phyloP scores from a whole-genome alignment of 805 yeast genomes.

The Ogataea glucozyma region DNA sequence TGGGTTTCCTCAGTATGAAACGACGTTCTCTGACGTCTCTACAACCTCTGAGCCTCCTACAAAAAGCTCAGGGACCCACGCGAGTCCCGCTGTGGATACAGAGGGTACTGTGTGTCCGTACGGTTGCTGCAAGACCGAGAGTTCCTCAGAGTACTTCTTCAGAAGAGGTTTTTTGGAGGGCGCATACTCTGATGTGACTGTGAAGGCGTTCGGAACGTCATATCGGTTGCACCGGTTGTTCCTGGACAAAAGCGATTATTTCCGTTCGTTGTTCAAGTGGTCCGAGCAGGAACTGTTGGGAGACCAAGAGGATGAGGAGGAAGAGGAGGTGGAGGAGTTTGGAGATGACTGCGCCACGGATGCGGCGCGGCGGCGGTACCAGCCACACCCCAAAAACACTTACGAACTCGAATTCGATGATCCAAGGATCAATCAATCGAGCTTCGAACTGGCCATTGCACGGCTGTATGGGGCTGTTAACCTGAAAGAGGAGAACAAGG shows the following conservation, averaged over 20 bases:
- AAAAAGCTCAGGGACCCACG: constrained; percentile 11
- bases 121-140: constrained; percentile 30
- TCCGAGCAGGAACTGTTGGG: constrained; percentile 14
- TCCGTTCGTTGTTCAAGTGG: constrained; percentile 50
- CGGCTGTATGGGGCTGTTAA: constrained; percentile 47
- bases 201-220: constrained; percentile 45
- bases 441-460: constrained; percentile 50
- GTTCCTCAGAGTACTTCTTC: constrained; percentile 34
- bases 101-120: constrained; percentile 25
- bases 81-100: constrained; percentile 2
- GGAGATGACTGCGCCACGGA: too few species aligned
- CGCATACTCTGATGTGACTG: constrained; percentile 48
- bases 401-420: constrained; percentile 42
- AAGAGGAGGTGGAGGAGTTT: too few species aligned
- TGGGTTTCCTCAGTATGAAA: constrained; percentile 8
- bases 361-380: constrained; percentile 3
- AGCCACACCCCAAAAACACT: not conserved
- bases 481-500: constrained; percentile 33
- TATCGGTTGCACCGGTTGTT: constrained; percentile 50
- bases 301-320: constrained; percentile 9
- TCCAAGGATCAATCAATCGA: constrained; percentile 41
- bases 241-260: constrained; percentile 48
- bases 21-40: constrained; percentile 11
- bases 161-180: constrained; percentile 46
- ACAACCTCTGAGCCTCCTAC: constrained; percentile 15